Conservation (phyloP, 2,329 filamentous ascomycete genomes). For the Fusarium keratoplasticum region DNA sequence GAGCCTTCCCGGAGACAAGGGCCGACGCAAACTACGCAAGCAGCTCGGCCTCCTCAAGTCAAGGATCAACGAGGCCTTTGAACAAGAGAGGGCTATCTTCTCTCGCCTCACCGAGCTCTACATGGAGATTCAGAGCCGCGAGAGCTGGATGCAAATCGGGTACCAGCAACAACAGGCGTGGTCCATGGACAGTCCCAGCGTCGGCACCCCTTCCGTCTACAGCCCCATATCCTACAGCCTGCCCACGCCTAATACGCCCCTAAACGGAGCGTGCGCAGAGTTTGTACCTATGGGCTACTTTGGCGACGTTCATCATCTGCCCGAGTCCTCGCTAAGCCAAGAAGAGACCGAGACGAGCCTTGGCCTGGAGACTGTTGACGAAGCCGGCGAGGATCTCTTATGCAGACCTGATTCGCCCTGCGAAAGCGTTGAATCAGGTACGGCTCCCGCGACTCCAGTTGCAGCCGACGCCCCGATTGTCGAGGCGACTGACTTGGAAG, state of each 20-base stretch:
- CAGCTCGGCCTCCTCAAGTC: constrained; percentile 55
- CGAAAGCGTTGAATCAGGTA: constrained; percentile 4
- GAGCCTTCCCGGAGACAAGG: constrained; percentile 36
- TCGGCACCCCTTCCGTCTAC: constrained; percentile 22
- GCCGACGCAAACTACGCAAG: constrained; percentile 53
- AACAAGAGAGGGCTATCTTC: constrained; percentile 60
- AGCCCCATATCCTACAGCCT: constrained; percentile 18
- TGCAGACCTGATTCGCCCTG: constrained; percentile 5
- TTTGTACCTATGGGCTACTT: constrained; percentile 49
- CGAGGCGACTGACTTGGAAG: neutral
- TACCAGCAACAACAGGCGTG: constrained; percentile 27
- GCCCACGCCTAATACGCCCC: constrained; percentile 33
- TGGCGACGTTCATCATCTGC: constrained; percentile 1
- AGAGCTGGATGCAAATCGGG: constrained; percentile 52
- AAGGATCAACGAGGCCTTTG: constrained; percentile 57
- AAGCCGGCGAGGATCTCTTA: constrained; percentile 35
- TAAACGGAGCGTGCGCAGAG: constrained; percentile 45
- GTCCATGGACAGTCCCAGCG: constrained; percentile 18
- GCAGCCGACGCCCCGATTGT: neutral
- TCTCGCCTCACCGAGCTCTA: constrained; percentile 61
- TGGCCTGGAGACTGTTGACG: constrained; percentile 43
- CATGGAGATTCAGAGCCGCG: constrained; percentile 60
- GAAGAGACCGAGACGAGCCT: neutral
- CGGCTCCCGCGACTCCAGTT: constrained; percentile 10
- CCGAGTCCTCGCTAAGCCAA: constrained; percentile 3